These are phyloP conservation scores for Pseudocercospora fijiensis DNA, from an alignment of 2,329 filamentous ascomycete genomes.

Conservation along the genomic window DNA sequence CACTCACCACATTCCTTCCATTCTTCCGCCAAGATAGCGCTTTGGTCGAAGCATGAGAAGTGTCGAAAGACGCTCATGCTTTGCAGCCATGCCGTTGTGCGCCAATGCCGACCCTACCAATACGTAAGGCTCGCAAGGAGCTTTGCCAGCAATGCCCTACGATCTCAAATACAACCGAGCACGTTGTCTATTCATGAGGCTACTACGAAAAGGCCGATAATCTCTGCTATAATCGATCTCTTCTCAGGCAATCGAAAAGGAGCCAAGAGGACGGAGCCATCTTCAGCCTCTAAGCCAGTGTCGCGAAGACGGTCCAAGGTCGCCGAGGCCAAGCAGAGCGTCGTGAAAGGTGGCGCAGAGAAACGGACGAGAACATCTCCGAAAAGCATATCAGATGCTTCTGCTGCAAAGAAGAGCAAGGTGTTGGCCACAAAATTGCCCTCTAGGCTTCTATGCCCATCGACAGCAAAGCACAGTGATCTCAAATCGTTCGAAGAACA, in stretches of 20 bases:
- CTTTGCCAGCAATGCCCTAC: not conserved
- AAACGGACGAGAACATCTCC: not conserved
- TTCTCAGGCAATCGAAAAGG: not conserved
- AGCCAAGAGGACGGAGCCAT: not conserved
- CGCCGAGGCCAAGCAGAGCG: not conserved
- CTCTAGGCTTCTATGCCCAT: conserved; percentile 30
- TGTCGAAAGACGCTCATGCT: conserved; percentile 22
- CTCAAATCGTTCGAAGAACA: conserved; percentile 65
- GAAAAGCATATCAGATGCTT: not conserved
- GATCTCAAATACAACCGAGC: not conserved
- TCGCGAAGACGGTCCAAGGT: not conserved
- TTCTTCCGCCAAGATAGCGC: conserved; percentile 16
- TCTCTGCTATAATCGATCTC: not conserved
- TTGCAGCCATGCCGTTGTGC: conserved; percentile 13
- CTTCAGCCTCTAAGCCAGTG: not conserved
- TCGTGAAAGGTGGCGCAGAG: not conserved
- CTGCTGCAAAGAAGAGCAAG: not conserved
- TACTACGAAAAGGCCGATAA: not conserved
- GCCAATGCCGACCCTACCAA: conserved; percentile 10
- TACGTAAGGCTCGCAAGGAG: conserved; percentile 12
- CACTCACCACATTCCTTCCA: conserved; percentile 1
- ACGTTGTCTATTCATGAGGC: not conserved
- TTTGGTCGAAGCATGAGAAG: conserved; percentile 22
- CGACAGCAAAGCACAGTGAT: conserved; percentile 56
- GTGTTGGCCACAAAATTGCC: not conserved